A percentile compares a stretch with the other conserved stretches of the same genome.
phyloP scores from a whole-genome alignment of 345 rosid genomes.

The Schrenkiella parvula region DNA sequence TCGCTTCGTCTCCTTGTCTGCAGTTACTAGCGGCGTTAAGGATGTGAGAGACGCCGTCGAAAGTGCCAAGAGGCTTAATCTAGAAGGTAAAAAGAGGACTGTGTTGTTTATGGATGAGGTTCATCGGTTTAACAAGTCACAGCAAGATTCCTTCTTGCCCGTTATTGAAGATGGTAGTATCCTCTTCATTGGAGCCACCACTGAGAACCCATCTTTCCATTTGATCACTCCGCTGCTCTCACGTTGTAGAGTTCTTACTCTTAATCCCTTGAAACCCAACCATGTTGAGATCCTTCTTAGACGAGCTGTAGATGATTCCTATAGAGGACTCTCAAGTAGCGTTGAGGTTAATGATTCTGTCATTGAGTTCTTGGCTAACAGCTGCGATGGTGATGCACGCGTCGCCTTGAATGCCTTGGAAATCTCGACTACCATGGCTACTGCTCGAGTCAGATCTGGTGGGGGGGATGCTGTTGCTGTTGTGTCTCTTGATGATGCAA shows the following conservation, averaged over 20 bases:
- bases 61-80: slow-evolving; percentile 49
- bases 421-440: slow-evolving; percentile 59
- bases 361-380: slow-evolving; percentile 48
- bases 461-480: slow-evolving; percentile 5
- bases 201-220: slow-evolving; percentile 89
- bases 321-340: slow-evolving; percentile 44
- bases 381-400: slow-evolving; percentile 84
- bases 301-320: slow-evolving; percentile 46
- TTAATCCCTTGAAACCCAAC: slow-evolving; percentile 55
- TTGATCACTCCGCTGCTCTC: slow-evolving; percentile 74
- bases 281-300: slow-evolving; percentile 46
- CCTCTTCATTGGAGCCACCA: slow-evolving; percentile 77
- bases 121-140: slow-evolving; percentile 78
- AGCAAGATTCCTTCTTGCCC: slow-evolving; percentile 82
- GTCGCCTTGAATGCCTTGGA: slow-evolving; percentile 76
- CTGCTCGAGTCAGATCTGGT: slow-evolving; percentile 27
- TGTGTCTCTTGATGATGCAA: slow-evolving; percentile 60
- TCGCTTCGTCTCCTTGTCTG: slow-evolving; percentile 62
- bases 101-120: slow-evolving; percentile 81
- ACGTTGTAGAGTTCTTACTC: slow-evolving; percentile 63
- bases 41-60: slow-evolving; percentile 77
- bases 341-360: slow-evolving; percentile 44
- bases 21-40: slow-evolving; percentile 71
- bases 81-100: slow-evolving; percentile 45
- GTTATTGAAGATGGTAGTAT: slow-evolving; percentile 85